phyloP scores from a whole-genome alignment of 2,329 filamentous ascomycete species.

The Colletotrichum sp. region DNA sequence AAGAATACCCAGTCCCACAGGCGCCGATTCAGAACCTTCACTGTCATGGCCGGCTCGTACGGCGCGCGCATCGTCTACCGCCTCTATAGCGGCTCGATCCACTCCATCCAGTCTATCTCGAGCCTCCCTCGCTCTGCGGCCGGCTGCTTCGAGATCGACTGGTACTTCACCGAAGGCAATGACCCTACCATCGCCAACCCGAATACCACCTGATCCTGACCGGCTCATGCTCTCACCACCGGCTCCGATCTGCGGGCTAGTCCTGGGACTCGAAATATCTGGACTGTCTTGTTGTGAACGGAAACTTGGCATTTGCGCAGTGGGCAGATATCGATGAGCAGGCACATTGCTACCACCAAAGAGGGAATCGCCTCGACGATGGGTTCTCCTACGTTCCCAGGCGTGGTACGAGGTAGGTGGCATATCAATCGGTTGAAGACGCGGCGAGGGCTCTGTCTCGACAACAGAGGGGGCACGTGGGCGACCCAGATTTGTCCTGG shows the following conservation, averaged over 20 bases:
- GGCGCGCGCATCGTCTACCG: not conserved
- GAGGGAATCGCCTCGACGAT: not conserved
- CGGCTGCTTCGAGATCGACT: constrained; percentile 1
- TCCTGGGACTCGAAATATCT: not conserved
- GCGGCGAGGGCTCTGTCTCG: constrained; percentile 50
- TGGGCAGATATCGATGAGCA: not conserved
- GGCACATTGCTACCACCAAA: constrained; percentile 5
- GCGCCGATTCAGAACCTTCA: not conserved
- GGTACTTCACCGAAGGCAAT: constrained; percentile 15
- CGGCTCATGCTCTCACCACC: constrained; percentile 11
- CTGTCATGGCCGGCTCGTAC: not conserved
- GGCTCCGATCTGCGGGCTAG: not conserved
- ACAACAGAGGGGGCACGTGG: constrained; percentile 41
- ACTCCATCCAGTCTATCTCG: not conserved
- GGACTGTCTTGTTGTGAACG: not conserved
- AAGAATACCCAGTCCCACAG: not conserved
- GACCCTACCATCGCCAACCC: constrained; percentile 1
- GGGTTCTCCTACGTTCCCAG: constrained; percentile 25
- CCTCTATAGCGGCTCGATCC: not conserved
- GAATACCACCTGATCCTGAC: constrained; percentile 19
- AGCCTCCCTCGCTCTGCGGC: not conserved
- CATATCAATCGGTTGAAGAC: constrained; percentile 32
- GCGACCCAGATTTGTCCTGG: constrained; percentile 28
- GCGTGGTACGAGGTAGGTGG: constrained; percentile 31
- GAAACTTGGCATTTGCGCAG: not conserved